These are phyloP conservation scores for Tuber indicum DNA, from an alignment of 495 filamentous ascomycete genomes.

Conservation along the genomic window DNA sequence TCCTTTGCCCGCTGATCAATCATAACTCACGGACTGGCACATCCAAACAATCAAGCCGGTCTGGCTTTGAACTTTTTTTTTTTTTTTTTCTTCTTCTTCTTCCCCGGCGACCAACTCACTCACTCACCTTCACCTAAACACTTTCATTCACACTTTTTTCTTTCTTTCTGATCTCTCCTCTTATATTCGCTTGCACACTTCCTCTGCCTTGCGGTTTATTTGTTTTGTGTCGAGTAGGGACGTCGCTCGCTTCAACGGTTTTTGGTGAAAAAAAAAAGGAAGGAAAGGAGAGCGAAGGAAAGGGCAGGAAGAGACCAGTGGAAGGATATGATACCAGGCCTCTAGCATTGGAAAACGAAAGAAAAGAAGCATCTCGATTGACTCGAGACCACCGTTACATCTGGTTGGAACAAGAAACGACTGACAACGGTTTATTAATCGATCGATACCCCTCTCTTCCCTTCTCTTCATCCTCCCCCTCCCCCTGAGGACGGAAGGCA, in stretches of 20 bases:
- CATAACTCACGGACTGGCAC: neutral
- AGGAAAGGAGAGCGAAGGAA: neutral
- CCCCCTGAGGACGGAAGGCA: slow-evolving; percentile 5
- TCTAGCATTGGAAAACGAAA: slow-evolving; percentile 22
- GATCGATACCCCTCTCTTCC: neutral
- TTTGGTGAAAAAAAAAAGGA: neutral
- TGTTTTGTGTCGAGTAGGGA: neutral
- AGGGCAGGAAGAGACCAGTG: neutral
- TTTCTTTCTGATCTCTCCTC: neutral
- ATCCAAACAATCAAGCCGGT: neutral
- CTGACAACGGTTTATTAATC: neutral
- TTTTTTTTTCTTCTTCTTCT: slow-evolving; percentile 7
- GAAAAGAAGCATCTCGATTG: slow-evolving; percentile 31
- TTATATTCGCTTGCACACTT: neutral
- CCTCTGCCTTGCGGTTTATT: neutral
- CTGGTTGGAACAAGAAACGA: neutral
- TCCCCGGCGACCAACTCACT: neutral
- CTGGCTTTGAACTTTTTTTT: slow-evolving; percentile 8
- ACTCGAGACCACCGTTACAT: slow-evolving; percentile 21
- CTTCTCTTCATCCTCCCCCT: slow-evolving; percentile 3
- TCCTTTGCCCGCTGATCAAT: neutral
- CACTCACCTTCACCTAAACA: neutral
- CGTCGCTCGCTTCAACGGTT: neutral
- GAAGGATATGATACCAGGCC: slow-evolving; percentile 33
- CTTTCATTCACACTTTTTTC: neutral